Conservation (phyloP, 2,329 filamentous ascomycete species). For the Alternaria solani region DNA sequence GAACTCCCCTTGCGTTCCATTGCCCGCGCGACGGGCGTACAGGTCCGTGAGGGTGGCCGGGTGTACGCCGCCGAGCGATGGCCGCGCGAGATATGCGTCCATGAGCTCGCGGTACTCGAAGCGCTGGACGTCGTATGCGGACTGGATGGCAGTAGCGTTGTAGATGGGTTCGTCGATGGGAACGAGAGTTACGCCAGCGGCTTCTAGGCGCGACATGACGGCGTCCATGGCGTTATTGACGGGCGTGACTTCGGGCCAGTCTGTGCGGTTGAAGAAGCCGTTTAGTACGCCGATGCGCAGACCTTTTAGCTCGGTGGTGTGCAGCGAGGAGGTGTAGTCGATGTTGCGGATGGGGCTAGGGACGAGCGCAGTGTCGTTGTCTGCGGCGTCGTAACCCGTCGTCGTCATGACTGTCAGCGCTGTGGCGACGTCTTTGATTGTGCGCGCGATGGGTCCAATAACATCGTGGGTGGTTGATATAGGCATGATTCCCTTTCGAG, state of each 20-base stretch:
- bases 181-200: conserved; percentile 60
- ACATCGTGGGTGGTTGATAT: conserved; percentile 66
- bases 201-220: conserved; percentile 57
- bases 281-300: conserved; percentile 61
- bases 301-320: conserved; percentile 47
- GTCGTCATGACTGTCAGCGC: conserved; percentile 63
- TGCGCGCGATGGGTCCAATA: conserved; percentile 63
- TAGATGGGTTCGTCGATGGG: conserved; percentile 60
- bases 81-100: conserved; percentile 62
- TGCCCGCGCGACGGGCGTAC: conserved; percentile 52
- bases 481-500: conserved; percentile 61
- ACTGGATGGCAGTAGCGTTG: conserved; percentile 60
- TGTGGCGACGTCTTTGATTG: conserved; percentile 60
- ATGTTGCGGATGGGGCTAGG: conserved; percentile 52
- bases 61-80: conserved; percentile 53
- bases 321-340: conserved; percentile 59
- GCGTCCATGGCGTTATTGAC: conserved; percentile 64
- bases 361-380: conserved; percentile 62
- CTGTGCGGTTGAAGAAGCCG: conserved; percentile 66
- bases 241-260: conserved; percentile 62
- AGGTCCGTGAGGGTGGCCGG: conserved; percentile 60
- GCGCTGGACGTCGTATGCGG: conserved; percentile 65
- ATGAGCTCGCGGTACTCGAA: conserved; percentile 67
- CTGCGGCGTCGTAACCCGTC: conserved; percentile 59
- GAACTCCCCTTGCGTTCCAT: conserved; percentile 56